phyloP scores from a whole-genome alignment of 2,329 filamentous ascomycete species.

The Penicillium sp. region DNA sequence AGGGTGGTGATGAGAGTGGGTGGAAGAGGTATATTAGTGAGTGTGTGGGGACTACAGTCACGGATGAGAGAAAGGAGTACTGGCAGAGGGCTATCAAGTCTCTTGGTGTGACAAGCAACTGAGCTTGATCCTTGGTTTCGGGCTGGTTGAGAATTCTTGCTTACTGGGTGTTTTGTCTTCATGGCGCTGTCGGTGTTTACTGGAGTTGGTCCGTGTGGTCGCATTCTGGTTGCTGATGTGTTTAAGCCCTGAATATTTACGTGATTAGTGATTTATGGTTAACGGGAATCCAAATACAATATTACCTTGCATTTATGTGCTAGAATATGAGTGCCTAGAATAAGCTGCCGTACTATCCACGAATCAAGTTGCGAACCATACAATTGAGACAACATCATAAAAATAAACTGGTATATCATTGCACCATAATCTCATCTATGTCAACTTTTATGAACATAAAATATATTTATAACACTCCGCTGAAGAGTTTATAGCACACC shows the following conservation, averaged over 20 bases:
- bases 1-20: slow-evolving; percentile 48
- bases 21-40: slow-evolving; percentile 55
- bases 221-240: not conserved
- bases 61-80: slow-evolving; percentile 47
- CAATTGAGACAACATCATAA: not conserved
- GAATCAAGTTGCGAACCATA: too few relatives aligned
- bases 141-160: not conserved
- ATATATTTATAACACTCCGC: not conserved
- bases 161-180: not conserved
- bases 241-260: not conserved
- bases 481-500: slow-evolving; percentile 65
- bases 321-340: too few relatives aligned
- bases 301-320: too few relatives aligned
- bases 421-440: slow-evolving; percentile 5
- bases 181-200: not conserved
- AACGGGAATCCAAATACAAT: not conserved
- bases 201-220: slow-evolving; percentile 11
- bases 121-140: not conserved
- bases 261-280: not conserved
- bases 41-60: slow-evolving; percentile 55
- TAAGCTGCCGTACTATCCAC: too few relatives aligned
- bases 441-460: not conserved
- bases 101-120: slow-evolving; percentile 28
- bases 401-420: slow-evolving; percentile 2
- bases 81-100: slow-evolving; percentile 52